Base-by-base conservation (phyloP, 768 basidiomycete genomes). In the Podaxis rugospora region DNA sequence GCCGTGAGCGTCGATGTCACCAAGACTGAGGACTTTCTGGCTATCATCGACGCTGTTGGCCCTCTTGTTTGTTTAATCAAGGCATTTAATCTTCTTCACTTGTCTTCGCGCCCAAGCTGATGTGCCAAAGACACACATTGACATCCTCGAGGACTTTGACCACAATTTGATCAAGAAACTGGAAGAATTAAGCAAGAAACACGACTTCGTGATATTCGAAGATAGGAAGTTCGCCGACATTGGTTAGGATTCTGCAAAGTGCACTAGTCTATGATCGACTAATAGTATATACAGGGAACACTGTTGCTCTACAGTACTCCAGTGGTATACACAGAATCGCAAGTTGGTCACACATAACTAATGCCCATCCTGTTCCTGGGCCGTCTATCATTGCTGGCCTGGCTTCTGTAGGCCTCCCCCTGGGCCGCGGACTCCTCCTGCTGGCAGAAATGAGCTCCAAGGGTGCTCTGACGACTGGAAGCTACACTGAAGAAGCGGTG, bases 181-280 rank as follows among this genome's bases (percentile, higher is more conserved):
- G 44, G 81, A 85, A 62, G 78, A 79, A 37, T 83, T 98, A 5
- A 87, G 89, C 68, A 68, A 74, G 50, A 88, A 90, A 70, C 86
- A 97, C 64, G 93, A 97, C 68, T 99, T 98, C 76, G 73, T 96
- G 55, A 95, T 98, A 67, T 99, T 98, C 67, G 97, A 98, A 76
- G 97, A 99, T 77, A 82, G 97, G 65, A 99, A 99, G 74, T 99
- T 99, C 68, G 96, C 97, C 3, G 97, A 99, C 73, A 98, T 99
- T 55, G 96, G 96, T 95, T 64, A 67, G 83, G 66, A 28, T 37
- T 44, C 25, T 23, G 16, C 21, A 23, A 39, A 18, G n/a, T 13
- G 7, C 37, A 18, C 11, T 21, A 21, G 47, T 60, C 47, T 62
- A 51, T n/a, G 52, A 14, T n/a, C 27, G 50, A 37, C 54, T 60